Conservation (phyloP, 352 stramenopile species). For the Phytophthora meadii region DNA sequence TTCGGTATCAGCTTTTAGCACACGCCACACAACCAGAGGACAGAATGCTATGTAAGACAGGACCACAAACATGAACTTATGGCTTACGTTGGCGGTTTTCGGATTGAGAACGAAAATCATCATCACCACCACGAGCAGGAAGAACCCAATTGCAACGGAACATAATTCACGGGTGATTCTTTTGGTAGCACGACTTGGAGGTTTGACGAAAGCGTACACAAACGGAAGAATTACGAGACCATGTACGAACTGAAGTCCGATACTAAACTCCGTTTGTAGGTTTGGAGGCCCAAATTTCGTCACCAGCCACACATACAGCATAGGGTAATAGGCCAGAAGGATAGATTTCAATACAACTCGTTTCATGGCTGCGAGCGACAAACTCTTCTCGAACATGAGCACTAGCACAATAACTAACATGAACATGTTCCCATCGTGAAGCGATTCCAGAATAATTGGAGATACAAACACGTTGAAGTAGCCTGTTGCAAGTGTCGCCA, state of each 20-base stretch:
- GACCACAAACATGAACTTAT: conserved; percentile 22
- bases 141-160: conserved; percentile 26
- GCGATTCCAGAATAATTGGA: conserved; percentile 27
- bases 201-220: conserved; percentile 44
- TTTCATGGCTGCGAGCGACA: conserved; percentile 44
- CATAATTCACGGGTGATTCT: conserved; percentile 44
- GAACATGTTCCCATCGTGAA: conserved; percentile 47
- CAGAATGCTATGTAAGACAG: conserved; percentile 32
- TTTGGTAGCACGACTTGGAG: conserved; percentile 38
- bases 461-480: conserved; percentile 31
- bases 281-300: conserved; percentile 12
- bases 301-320: conserved; percentile 31
- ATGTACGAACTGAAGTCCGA: conserved; percentile 22
- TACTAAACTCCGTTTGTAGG: conserved; percentile 17
- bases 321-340: conserved; percentile 33
- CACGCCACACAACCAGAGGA: conserved; percentile 51
- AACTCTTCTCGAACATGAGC: conserved; percentile 56
- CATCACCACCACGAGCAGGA: conserved; percentile 18
- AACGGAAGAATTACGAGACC: conserved; percentile 30
- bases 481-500: conserved; percentile 21
- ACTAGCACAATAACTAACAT: conserved; percentile 45
- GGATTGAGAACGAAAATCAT: conserved; percentile 32
- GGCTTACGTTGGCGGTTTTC: conserved; percentile 13
- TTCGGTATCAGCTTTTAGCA: conserved; percentile 52
- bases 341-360: conserved; percentile 35